Conservation (phyloP, 768 basidiomycete species). For the Arthromyces matolae region DNA sequence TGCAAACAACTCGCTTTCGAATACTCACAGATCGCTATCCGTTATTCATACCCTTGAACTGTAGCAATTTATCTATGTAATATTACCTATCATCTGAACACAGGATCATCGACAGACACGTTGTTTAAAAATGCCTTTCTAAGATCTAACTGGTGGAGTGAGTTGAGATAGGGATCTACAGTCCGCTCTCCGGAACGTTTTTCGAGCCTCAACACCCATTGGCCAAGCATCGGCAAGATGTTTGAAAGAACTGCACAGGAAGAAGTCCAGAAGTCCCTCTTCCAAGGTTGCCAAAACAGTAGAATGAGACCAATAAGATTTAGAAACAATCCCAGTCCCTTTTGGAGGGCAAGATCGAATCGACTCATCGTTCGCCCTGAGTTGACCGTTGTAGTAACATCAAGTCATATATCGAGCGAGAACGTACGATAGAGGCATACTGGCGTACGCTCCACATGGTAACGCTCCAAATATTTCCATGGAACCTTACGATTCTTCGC, state of each 20-base stretch:
- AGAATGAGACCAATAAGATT: background rate
- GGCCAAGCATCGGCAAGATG: background rate
- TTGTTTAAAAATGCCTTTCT: background rate
- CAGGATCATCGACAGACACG: too few species aligned
- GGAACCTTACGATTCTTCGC: background rate
- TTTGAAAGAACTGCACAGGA: background rate
- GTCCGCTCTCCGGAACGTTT: background rate
- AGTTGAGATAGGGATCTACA: background rate
- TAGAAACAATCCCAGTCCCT: background rate
- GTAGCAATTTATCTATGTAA: too few species aligned
- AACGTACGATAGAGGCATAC: background rate
- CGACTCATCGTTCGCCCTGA: background rate
- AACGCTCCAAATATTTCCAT: background rate
- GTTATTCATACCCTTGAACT: too few species aligned
- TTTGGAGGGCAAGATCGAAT: background rate
- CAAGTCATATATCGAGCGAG: background rate
- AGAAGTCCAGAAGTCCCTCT: background rate
- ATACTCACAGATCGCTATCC: too few species aligned
- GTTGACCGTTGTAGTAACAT: too few species aligned
- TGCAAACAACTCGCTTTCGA: too few species aligned
- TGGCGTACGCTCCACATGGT: background rate
- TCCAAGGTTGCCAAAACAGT: constrained; percentile 1
- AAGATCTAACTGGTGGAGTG: background rate
- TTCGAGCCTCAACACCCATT: constrained; percentile 1
- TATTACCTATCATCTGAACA: too few species aligned